phyloP scores from a whole-genome alignment of 257 asterid genomes.

The Penstemon barbatus region DNA sequence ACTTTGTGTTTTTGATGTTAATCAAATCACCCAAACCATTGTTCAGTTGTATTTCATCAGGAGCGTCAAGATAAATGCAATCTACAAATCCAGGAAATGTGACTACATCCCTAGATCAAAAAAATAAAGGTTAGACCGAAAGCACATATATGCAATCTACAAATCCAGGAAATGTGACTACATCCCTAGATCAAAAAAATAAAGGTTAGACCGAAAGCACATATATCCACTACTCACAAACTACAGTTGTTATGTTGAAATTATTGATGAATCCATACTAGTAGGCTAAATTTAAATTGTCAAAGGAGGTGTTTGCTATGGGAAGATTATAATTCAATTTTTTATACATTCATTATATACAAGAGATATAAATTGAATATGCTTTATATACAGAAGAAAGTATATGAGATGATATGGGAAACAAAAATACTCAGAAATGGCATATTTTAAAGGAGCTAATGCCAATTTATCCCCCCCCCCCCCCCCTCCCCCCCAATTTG shows the following conservation, averaged over 20 bases:
- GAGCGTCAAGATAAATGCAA: slow-evolving; percentile 89
- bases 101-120: slow-evolving; percentile 62
- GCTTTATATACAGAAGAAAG: too few relatives aligned
- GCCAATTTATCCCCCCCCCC: too few relatives aligned
- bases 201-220: slow-evolving; percentile 20
- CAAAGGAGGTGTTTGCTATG: background rate
- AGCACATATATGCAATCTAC: slow-evolving; percentile 64
- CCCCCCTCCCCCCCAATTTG: too few relatives aligned
- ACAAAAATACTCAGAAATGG: background rate
- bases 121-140: slow-evolving; percentile 18
- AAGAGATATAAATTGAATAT: background rate
- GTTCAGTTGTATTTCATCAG: slow-evolving; percentile 67
- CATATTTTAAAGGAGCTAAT: background rate
- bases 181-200: slow-evolving; percentile 54
- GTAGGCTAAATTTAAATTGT: too few relatives aligned
- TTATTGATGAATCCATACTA: background rate
- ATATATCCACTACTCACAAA: background rate
- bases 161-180: slow-evolving; percentile 87
- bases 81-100: slow-evolving; percentile 98
- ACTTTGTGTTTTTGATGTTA: slow-evolving; percentile 81
- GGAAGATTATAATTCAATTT: background rate
- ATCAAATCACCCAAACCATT: slow-evolving; percentile 81
- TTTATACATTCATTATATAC: background rate
- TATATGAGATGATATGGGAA: too few relatives aligned
- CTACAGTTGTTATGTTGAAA: background rate